Conservation (phyloP, 2,329 filamentous ascomycete genomes). For the Rhynchosporium agropyri region DNA sequence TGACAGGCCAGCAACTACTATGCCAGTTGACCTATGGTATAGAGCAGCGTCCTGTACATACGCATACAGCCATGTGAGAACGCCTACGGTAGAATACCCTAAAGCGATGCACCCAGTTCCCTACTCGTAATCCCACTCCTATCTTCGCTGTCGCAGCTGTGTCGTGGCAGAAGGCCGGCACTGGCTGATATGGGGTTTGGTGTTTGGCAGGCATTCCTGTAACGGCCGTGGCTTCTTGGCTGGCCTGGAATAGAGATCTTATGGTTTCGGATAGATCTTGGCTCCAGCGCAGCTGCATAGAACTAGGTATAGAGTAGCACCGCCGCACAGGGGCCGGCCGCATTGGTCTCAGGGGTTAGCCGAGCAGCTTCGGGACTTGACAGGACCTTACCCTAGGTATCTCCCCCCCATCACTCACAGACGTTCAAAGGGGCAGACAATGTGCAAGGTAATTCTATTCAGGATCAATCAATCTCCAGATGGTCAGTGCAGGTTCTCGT, state of each 20-base stretch:
- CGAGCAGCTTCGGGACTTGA: slow-evolving; percentile 11
- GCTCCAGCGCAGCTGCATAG: slow-evolving; percentile 4
- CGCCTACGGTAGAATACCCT: not conserved
- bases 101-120: not conserved
- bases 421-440: not conserved
- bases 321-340: not conserved
- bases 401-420: not conserved
- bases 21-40: not conserved
- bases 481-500: not conserved
- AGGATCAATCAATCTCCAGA: slow-evolving; percentile 8
- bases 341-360: slow-evolving; percentile 5
- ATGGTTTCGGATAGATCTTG: slow-evolving; percentile 4
- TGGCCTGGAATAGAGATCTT: slow-evolving; percentile 14
- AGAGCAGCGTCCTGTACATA: not conserved
- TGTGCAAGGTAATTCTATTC: not conserved
- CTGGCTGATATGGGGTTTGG: slow-evolving; percentile 3
- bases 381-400: not conserved
- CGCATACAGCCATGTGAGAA: not conserved
- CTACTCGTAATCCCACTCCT: not conserved
- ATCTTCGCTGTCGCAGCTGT: slow-evolving; percentile 10
- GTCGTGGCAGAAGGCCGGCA: slow-evolving; percentile 14
- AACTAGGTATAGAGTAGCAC: not conserved
- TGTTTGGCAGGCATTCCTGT: slow-evolving; percentile 20
- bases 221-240: slow-evolving; percentile 17
- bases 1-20: slow-evolving; percentile 18